Conservation (phyloP, 164 flowering plant species). For the Brasenia schreberi region DNA sequence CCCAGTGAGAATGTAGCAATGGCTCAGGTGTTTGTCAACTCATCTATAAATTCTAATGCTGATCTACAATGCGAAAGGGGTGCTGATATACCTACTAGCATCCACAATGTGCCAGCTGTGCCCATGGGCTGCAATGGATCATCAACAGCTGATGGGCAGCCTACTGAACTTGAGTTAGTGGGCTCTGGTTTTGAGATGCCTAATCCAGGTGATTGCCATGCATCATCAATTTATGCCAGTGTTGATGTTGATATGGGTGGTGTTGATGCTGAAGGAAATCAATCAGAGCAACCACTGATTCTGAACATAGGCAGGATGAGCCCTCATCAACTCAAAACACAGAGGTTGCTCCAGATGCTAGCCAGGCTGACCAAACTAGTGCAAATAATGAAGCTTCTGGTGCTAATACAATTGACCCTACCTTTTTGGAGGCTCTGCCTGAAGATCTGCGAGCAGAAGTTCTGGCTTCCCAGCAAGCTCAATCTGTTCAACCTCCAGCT, state of each 20-base stretch:
- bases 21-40: too few species aligned
- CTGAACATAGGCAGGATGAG: slow-evolving; percentile 26
- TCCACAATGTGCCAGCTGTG: too few species aligned
- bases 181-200: slow-evolving; percentile 27
- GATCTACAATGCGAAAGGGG: too few species aligned
- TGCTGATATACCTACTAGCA: too few species aligned
- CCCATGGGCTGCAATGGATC: too few species aligned
- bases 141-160: too few species aligned
- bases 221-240: slow-evolving; percentile 20
- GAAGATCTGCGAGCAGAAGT: slow-evolving; percentile 96
- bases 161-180: slow-evolving; percentile 4
- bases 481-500: slow-evolving; percentile 49
- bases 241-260: slow-evolving; percentile 65
- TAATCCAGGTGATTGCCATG: slow-evolving; percentile 20
- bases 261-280: slow-evolving; percentile 27
- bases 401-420: slow-evolving; percentile 73
- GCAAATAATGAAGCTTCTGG: slow-evolving; percentile 31
- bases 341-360: slow-evolving; percentile 21
- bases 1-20: too few species aligned
- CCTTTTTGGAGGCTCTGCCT: slow-evolving; percentile 92
- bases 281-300: slow-evolving; percentile 19
- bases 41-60: too few species aligned
- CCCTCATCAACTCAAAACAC: slow-evolving; percentile 22
- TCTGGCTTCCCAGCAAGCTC: slow-evolving; percentile 87
- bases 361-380: slow-evolving; percentile 34